A percentile compares a stretch with the other conserved stretches of the same genome.
Conservation (phyloP, 2,329 filamentous ascomycete genomes). For the Aspergillus sp. region DNA sequence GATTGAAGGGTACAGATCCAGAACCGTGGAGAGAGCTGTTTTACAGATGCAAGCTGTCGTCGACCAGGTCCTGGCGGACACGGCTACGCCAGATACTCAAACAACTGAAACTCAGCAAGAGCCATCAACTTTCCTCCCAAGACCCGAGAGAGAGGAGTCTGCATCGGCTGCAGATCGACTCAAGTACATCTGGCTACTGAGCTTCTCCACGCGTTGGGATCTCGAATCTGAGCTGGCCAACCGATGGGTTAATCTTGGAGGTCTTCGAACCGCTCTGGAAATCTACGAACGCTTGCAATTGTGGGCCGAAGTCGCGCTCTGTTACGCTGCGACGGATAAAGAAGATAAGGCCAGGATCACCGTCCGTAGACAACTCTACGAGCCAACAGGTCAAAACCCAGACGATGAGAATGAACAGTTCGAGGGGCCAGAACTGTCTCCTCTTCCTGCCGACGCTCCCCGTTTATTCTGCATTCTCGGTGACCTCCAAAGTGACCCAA, state of each 20-base stretch:
- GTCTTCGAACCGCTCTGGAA: slow-evolving; percentile 83
- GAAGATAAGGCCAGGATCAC: slow-evolving; percentile 81
- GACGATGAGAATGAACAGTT: slow-evolving; percentile 56
- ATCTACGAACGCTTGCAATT: slow-evolving; percentile 92
- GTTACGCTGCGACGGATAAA: slow-evolving; percentile 73
- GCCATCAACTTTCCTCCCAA: slow-evolving; percentile 78
- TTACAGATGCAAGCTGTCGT: slow-evolving; percentile 93
- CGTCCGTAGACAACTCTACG: slow-evolving; percentile 76
- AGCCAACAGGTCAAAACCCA: slow-evolving; percentile 51
- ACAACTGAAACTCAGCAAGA: slow-evolving; percentile 41
- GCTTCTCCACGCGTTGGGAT: slow-evolving; percentile 86
- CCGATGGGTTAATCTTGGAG: slow-evolving; percentile 88
- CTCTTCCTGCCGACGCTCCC: slow-evolving; percentile 77
- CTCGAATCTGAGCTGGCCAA: slow-evolving; percentile 90
- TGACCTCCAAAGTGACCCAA: slow-evolving; percentile 74
- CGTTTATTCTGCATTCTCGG: slow-evolving; percentile 91
- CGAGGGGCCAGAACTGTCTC: slow-evolving; percentile 69
- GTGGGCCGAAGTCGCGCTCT: slow-evolving; percentile 93
- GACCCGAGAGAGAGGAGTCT: slow-evolving; percentile 71
- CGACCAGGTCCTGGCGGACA: slow-evolving; percentile 92
- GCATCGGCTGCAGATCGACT: slow-evolving; percentile 72
- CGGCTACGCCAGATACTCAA: slow-evolving; percentile 49
- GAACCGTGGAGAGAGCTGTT: slow-evolving; percentile 85
- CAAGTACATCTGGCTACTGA: slow-evolving; percentile 79
- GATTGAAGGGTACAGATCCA: slow-evolving; percentile 82